A percentile compares a stretch with the other conserved stretches of the same genome.
These are phyloP conservation scores for Pichia californica DNA, from an alignment of 805 yeast species.

Conservation along the genomic window DNA sequence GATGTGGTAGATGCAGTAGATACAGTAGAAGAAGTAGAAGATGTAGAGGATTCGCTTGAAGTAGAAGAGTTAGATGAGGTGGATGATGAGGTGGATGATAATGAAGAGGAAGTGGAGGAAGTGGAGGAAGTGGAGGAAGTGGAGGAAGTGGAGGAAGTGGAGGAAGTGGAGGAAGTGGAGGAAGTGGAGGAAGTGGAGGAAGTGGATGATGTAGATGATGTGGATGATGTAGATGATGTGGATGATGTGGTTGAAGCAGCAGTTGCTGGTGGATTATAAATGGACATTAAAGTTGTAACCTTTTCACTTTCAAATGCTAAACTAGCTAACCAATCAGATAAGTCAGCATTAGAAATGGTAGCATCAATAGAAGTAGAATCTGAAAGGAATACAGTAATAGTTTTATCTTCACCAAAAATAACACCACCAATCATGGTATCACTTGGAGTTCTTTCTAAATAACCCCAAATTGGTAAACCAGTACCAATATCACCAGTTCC, in stretches of 20 bases:
- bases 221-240: neutral
- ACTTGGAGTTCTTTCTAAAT: slow-evolving; percentile 45
- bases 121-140: too few relatives aligned
- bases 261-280: slow-evolving; percentile 10
- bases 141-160: too few relatives aligned
- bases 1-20: too few relatives aligned
- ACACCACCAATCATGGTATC: slow-evolving; percentile 66
- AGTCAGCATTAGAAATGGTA: slow-evolving; percentile 37
- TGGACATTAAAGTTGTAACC: slow-evolving; percentile 17
- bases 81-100: too few relatives aligned
- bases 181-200: too few relatives aligned
- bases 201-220: slow-evolving; percentile 1
- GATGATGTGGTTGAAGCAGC: too few relatives aligned
- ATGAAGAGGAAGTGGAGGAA: too few relatives aligned
- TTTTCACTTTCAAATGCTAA: slow-evolving; percentile 16
- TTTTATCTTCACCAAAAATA: slow-evolving; percentile 55
- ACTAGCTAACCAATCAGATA: slow-evolving; percentile 40
- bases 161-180: too few relatives aligned
- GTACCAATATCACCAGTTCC: slow-evolving; percentile 56
- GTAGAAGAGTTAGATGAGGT: too few relatives aligned
- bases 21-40: too few relatives aligned
- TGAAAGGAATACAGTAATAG: slow-evolving; percentile 54
- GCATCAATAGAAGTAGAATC: slow-evolving; percentile 44
- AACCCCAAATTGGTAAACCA: slow-evolving; percentile 55
- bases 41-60: too few relatives aligned